Evolutionary conservation across 306 rosid genomes (phyloP).

Genomic region (Lithocarpus polystachyus): DNA sequence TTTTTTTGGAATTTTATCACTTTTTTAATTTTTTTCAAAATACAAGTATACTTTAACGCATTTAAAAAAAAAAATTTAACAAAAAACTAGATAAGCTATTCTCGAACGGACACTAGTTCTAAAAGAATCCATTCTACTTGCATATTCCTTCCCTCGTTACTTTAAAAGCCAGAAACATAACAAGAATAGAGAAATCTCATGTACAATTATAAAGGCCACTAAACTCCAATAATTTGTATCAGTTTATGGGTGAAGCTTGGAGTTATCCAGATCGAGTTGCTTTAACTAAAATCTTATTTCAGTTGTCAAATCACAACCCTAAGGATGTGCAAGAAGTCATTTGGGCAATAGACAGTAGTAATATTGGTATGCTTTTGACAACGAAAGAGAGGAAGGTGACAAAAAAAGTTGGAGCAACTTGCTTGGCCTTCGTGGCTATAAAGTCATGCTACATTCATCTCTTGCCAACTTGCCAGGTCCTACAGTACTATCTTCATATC

Average conservation of each 20-base stretch:
- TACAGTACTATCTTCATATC: background rate
- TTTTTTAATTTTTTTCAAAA: no score
- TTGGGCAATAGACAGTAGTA: background rate
- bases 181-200: background rate
- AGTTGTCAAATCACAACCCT: background rate
- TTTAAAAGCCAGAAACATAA: background rate
- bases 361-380: background rate
- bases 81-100: background rate
- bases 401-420: slow-evolving; percentile 19
- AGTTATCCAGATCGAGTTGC: no score
- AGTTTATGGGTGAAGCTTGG: no score
- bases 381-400: slow-evolving; percentile 11
- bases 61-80: no score
- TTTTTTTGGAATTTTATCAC: no score
- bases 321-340: background rate
- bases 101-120: no score
- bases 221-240: slow-evolving; percentile 7
- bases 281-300: background rate
- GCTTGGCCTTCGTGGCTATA: background rate
- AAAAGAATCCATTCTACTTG: background rate
- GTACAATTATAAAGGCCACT: background rate
- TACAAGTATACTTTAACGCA: no score
- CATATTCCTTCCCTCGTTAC: background rate
- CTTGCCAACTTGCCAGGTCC: slow-evolving; percentile 31
- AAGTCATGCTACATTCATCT: slow-evolving; percentile 30